Evolutionary conservation across 345 rosid genomes (phyloP).

Genomic region (Diplotaxis tenuifolia): DNA sequence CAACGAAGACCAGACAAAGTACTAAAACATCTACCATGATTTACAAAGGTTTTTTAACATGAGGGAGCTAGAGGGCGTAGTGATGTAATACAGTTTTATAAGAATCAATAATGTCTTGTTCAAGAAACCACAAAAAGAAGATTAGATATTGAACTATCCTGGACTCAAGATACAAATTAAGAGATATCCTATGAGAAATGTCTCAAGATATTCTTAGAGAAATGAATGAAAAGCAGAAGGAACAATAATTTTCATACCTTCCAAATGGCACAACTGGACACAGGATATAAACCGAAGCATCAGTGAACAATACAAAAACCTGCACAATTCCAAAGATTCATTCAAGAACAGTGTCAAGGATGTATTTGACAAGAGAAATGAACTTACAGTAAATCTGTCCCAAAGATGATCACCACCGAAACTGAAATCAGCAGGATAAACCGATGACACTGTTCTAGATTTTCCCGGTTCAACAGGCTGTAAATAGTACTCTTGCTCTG

Average conservation of each 20-base stretch:
- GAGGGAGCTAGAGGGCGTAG: neutral
- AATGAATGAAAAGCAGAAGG: constrained; percentile 1
- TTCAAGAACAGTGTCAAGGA: constrained; percentile 11
- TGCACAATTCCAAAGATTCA: constrained; percentile 39
- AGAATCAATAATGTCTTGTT: neutral
- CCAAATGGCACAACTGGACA: constrained; percentile 95
- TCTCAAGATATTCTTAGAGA: neutral
- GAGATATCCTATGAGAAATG: constrained; percentile 16
- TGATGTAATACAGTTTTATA: constrained; percentile 4
- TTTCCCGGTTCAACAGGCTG: constrained; percentile 88
- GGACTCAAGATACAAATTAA: neutral
- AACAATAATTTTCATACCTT: constrained; percentile 50
- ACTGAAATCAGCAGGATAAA: constrained; percentile 79
- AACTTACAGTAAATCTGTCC: constrained; percentile 93
- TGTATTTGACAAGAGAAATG: constrained; percentile 19
- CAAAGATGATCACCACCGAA: constrained; percentile 95
- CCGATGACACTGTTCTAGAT: constrained; percentile 70
- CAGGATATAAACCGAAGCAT: constrained; percentile 79
- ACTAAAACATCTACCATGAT: constrained; percentile 20
- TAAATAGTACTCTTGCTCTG: constrained; percentile 92
- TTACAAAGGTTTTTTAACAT: neutral
- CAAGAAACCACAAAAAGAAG: neutral
- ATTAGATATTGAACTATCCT: neutral
- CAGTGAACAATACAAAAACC: constrained; percentile 82
- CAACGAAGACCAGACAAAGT: constrained; percentile 15